Evolutionary conservation across 2,329 filamentous ascomycete species (phyloP), one percentile per base, ranked within the genome.

Genomic region (Xylaria arbuscula): DNA sequence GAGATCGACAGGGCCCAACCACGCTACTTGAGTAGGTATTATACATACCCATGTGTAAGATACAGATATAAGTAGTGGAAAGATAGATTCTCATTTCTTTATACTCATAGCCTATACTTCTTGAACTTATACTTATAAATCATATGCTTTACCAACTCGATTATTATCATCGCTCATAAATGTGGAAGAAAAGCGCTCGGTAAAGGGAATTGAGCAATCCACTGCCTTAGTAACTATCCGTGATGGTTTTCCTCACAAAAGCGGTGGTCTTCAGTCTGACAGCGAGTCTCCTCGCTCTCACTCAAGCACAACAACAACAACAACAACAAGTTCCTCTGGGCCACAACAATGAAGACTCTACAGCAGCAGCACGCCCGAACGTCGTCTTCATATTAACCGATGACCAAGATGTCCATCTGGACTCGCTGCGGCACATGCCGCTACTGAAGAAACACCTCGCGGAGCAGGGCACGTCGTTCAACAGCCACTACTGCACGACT

Each of bases 331-430:
- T 28, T 28, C 72, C 68, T 22, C 62, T 70, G 0, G n/a, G 58
- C n/a, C n/a, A n/a, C 45, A n/a, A 53, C 13, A 24, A 48, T 32
- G 28, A 61, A 57, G 9, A 28, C 28, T 2, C 5, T 5, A 28
- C 28, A 28, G 28, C 28, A 28, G 28, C 28, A 28, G 5, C 28
- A 24, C 59, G 62, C 40, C 81, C 84, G 0, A 90, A 90, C 70
- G 83, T 90, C 64, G 79, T 90, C 54, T 88, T 90, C 73, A 84
- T 90, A 66, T 79, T 90, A 34, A 88, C 87, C 0, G 88, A 90
- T 70, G 88, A 90, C 64, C 88, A 90, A 73, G 88, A 90, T 70
- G 75, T 85, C 1, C 84, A 86, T 65, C 79, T 90, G 68, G 78
- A 85, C 57, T 89, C 87, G 0, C 68, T 89, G 8, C 79, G 83